phyloP scores from a whole-genome alignment of 805 yeast genomes.

The Ogataea dorogensis region DNA sequence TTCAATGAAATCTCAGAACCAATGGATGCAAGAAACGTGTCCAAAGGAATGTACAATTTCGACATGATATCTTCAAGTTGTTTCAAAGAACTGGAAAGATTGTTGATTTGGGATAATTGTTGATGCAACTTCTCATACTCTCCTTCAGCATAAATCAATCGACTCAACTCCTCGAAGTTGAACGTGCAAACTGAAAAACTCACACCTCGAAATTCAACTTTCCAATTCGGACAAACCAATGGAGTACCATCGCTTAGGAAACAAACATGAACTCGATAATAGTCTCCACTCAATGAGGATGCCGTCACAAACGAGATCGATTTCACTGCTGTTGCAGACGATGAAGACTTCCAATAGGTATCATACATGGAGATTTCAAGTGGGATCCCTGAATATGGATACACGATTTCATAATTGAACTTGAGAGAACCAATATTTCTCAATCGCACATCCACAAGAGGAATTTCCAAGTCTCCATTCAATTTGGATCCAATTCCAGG shows the following conservation, averaged over 20 bases:
- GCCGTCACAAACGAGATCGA: slow-evolving; percentile 80
- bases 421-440: slow-evolving; percentile 78
- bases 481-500: slow-evolving; percentile 40
- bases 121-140: slow-evolving; percentile 18
- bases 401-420: slow-evolving; percentile 77
- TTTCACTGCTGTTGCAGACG: slow-evolving; percentile 36
- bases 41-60: slow-evolving; percentile 57
- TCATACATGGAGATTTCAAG: slow-evolving; percentile 89
- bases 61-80: slow-evolving; percentile 44
- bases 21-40: slow-evolving; percentile 52
- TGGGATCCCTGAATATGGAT: slow-evolving; percentile 83
- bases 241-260: slow-evolving; percentile 82
- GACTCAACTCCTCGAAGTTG: slow-evolving; percentile 41
- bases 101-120: slow-evolving; percentile 17
- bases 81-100: slow-evolving; percentile 21
- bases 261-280: slow-evolving; percentile 66
- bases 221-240: slow-evolving; percentile 70
- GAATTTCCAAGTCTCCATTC: slow-evolving; percentile 49
- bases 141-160: slow-evolving; percentile 25
- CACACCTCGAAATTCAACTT: slow-evolving; percentile 47
- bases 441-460: slow-evolving; percentile 78
- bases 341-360: slow-evolving; percentile 94
- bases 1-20: slow-evolving; percentile 63
- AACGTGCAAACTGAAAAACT: slow-evolving; percentile 62
- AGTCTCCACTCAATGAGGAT: slow-evolving; percentile 83